These are phyloP conservation scores for Fragaria iinumae DNA, from an alignment of 306 rosid genomes.

Conservation along the genomic window DNA sequence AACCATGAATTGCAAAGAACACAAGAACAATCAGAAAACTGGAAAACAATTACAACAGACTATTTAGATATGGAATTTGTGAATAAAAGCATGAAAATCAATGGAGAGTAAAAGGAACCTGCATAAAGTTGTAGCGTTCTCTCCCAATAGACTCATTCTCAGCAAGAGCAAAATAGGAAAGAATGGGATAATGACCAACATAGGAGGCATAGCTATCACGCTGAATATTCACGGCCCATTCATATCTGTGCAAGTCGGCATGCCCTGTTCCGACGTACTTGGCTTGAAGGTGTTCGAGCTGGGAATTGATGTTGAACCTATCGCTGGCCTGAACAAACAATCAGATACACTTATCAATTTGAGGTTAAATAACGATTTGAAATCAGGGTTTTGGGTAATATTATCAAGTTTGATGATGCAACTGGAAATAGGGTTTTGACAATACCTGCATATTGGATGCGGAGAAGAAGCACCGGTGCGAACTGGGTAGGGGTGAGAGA, in stretches of 20 bases:
- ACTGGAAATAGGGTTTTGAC: neutral
- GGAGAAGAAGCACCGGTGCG: constrained; percentile 1
- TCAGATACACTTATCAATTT: constrained; percentile 2
- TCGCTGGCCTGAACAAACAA: constrained; percentile 71
- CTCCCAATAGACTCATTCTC: constrained; percentile 96
- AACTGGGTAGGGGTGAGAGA: neutral
- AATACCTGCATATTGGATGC: constrained; percentile 29
- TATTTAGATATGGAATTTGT: no score
- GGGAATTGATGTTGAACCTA: constrained; percentile 94
- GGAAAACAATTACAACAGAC: no score
- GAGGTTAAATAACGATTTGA: neutral
- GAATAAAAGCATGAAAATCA: no score
- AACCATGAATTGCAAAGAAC: no score
- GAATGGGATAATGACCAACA: constrained; percentile 80
- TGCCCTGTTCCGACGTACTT: constrained; percentile 98
- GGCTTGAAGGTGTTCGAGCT: constrained; percentile 92
- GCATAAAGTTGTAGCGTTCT: constrained; percentile 88
- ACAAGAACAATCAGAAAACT: neutral
- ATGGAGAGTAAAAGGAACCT: constrained; percentile 36
- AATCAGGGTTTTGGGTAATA: neutral
- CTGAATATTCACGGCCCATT: constrained; percentile 97
- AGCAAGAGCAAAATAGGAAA: constrained; percentile 74
- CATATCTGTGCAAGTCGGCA: constrained; percentile 90
- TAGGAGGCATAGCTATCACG: constrained; percentile 97
- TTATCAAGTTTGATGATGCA: neutral